Evolutionary conservation across 225 moss, liverwort and hornwort genomes (phyloP), one percentile per base, ranked within the genome.

Genomic region (Polytrichum commune): DNA sequence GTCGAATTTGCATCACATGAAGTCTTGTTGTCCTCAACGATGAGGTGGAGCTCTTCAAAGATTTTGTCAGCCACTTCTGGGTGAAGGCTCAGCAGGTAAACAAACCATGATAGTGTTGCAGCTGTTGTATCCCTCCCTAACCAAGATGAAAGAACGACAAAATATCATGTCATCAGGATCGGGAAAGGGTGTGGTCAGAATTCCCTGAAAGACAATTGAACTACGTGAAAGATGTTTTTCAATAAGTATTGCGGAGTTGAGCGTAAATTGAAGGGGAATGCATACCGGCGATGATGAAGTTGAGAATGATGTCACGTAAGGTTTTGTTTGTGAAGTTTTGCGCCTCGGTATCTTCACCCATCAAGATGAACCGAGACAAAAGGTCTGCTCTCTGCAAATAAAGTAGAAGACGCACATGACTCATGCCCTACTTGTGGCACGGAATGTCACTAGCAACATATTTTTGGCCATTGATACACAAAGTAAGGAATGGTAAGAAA

Each of bases 251-350:
- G 46, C 46, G 46, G 46, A 46, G 3, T 13, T 46, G 46, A 46
- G 46, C 9, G 57, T 38, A 38, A 38, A 38, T 38, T n/a, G 8
- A 20, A 58, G 57, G 57, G 57, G 23, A 13, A 16, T 63, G 32
- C 57, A 70, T 6, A 84, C 84, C 84, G 58, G 86, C 86, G 32
- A 83, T 83, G 54, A 86, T 67, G 19, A 86, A 89, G 64, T 86
- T 86, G 19, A 89, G 81, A 55, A 89, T 86, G 55, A 85, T 78
- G 70, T 90, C 90, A 29, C 85, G 73, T 18, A 88, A 73, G 5
- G 62, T 71, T 60, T 88, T 85, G 73, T 88, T 72, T 0, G 76
- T 82, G 26, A 78, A 82, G 7, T 79, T 62, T 1, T 77, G 76
- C 13, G 13, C 46, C 22, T 55, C 69, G 0, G 73, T 64, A 19